Percentiles rank a stretch among this genome's conserved stretches.
Evolutionary conservation across 768 basidiomycete genomes (phyloP).

Genomic region (Termitomyces eurrhizus): DNA sequence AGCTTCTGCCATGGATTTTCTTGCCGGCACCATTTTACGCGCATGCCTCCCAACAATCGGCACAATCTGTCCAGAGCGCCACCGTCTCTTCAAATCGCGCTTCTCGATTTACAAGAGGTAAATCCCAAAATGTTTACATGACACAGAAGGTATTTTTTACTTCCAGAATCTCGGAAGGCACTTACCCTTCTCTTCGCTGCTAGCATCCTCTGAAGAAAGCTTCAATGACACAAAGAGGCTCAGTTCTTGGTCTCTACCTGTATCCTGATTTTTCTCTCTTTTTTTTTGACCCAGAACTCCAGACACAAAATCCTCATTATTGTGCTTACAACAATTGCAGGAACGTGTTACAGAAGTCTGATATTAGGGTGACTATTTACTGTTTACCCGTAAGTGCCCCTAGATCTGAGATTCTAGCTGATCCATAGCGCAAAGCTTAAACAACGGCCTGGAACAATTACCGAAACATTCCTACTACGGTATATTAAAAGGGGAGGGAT

Average conservation of each 20-base stretch:
- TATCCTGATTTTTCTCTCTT: not conserved
- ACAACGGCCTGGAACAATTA: conserved; percentile 1
- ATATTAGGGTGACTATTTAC: not conserved
- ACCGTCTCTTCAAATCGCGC: conserved; percentile 4
- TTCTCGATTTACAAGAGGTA: conserved; percentile 11
- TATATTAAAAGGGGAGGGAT: not conserved
- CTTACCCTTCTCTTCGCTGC: not conserved
- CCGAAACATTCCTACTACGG: not conserved
- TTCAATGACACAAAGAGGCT: not conserved
- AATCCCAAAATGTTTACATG: conserved; percentile 15
- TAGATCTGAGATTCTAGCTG: conserved; percentile 8
- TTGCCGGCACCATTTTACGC: not conserved
- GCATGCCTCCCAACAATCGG: not conserved
- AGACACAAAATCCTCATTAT: not conserved
- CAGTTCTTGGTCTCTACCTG: not conserved
- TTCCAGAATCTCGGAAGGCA: conserved; percentile 10
- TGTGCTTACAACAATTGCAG: not conserved
- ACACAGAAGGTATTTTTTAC: conserved; percentile 11
- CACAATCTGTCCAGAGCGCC: conserved; percentile 11
- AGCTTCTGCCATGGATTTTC: conserved; percentile 2
- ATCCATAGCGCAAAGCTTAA: conserved; percentile 10
- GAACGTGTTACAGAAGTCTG: conserved; percentile 5
- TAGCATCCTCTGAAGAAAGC: not conserved
- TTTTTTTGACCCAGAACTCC: too few relatives aligned
- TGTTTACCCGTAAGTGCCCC: not conserved